These are phyloP conservation scores for Colletotrichum cuscutae DNA, from an alignment of 2,329 filamentous ascomycete genomes.

Conservation along the genomic window DNA sequence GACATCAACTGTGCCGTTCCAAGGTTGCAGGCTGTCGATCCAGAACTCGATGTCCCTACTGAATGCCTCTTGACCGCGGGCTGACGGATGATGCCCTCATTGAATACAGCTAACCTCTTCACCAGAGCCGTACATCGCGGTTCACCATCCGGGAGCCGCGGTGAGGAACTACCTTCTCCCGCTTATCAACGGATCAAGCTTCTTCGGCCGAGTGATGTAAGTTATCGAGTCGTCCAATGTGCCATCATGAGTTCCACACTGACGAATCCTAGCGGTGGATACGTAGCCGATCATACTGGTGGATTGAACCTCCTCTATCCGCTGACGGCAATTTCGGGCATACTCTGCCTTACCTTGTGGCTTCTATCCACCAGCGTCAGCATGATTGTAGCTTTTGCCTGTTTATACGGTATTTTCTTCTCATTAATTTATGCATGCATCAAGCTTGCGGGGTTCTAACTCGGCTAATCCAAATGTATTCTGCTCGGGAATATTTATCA, in stretches of 20 bases:
- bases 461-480: neutral
- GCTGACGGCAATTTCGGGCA: slow-evolving; percentile 7
- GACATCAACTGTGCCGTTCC: neutral
- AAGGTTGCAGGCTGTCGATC: too few relatives aligned
- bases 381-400: slow-evolving; percentile 17
- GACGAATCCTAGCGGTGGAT: neutral
- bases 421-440: neutral
- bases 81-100: too few relatives aligned
- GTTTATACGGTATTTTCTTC: neutral
- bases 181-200: slow-evolving; percentile 56
- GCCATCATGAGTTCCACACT: neutral
- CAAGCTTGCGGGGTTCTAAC: neutral
- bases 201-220: slow-evolving; percentile 53
- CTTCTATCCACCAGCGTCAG: slow-evolving; percentile 7
- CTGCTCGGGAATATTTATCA: slow-evolving; percentile 25
- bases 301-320: slow-evolving; percentile 25
- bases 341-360: slow-evolving; percentile 19
- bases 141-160: slow-evolving; percentile 47
- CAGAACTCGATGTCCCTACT: too few relatives aligned
- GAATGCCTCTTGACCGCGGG: neutral
- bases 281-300: slow-evolving; percentile 20
- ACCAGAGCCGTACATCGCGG: slow-evolving; percentile 50
- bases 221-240: neutral
- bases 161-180: slow-evolving; percentile 50
- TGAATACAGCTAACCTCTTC: slow-evolving; percentile 29